These are phyloP conservation scores for Magnolia sinica DNA, from an alignment of 164 flowering plant genomes.

Conservation along the genomic window DNA sequence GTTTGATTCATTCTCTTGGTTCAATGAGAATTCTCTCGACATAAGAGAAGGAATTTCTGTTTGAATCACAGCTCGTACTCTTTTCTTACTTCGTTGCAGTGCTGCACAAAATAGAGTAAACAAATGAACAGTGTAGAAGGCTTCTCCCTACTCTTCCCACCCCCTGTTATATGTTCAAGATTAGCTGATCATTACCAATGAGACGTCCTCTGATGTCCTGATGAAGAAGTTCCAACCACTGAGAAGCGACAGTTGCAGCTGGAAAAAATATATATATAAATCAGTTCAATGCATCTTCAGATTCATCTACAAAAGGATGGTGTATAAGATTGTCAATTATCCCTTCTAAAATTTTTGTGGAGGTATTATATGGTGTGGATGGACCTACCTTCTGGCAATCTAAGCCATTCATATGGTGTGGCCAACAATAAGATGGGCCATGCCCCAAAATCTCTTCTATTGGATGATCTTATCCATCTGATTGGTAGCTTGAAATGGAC, in stretches of 20 bases:
- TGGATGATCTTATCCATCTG: no score
- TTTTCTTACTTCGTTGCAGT: slow-evolving; percentile 7
- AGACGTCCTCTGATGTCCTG: slow-evolving; percentile 90
- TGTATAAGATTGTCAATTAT: background rate
- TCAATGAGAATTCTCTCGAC: slow-evolving; percentile 53
- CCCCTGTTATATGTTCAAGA: background rate
- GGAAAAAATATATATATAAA: slow-evolving; percentile 17
- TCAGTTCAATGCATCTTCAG: background rate
- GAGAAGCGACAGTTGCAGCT: slow-evolving; percentile 96
- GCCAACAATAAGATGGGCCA: background rate
- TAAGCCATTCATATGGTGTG: background rate
- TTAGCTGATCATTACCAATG: slow-evolving; percentile 45
- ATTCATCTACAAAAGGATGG: background rate
- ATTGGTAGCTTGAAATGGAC: no score
- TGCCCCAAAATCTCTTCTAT: no score
- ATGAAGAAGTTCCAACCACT: slow-evolving; percentile 84
- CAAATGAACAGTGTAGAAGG: background rate
- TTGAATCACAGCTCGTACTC: slow-evolving; percentile 38
- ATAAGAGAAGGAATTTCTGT: slow-evolving; percentile 70
- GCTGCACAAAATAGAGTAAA: background rate
- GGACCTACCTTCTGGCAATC: background rate
- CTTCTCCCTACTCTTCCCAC: background rate
- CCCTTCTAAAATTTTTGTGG: no score
- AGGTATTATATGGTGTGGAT: background rate
- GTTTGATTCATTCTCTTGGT: slow-evolving; percentile 42